A percentile compares a stretch with the other conserved stretches of the same genome.
Conservation (phyloP, 1,284 basidiomycete genomes). For the Sporisorium sorghi region DNA sequence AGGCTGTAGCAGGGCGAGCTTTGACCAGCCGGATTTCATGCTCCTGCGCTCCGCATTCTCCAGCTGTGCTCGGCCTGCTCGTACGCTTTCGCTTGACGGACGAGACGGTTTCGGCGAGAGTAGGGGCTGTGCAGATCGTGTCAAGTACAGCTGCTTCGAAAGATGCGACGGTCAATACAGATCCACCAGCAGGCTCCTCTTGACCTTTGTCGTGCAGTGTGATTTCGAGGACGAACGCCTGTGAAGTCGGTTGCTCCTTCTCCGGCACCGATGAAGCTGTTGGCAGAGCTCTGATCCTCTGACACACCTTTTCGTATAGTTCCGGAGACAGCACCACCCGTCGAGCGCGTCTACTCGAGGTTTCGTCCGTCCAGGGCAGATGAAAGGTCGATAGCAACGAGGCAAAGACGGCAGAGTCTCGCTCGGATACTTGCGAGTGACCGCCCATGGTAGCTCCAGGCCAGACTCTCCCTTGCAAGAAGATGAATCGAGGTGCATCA, state of each 20-base stretch:
- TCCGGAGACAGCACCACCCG: conserved; percentile 5
- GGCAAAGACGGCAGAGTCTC: conserved; percentile 13
- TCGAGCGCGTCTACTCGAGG: neutral
- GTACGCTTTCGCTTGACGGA: conserved; percentile 18
- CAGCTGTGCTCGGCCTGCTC: conserved; percentile 1
- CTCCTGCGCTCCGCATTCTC: neutral
- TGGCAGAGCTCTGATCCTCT: conserved; percentile 1
- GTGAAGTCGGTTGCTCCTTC: neutral
- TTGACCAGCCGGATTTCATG: neutral
- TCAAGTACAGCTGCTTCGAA: conserved; percentile 19
- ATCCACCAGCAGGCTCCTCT: neutral
- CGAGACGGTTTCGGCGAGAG: neutral
- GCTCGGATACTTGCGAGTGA: neutral
- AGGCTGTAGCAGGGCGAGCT: conserved; percentile 17
- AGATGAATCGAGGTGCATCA: conserved; percentile 14
- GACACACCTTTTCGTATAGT: conserved; percentile 14
- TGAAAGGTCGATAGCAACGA: conserved; percentile 12
- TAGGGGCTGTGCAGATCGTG: neutral
- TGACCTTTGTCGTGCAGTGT: neutral
- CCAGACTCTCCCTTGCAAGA: conserved; percentile 15
- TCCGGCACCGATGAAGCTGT: neutral
- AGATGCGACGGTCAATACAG: neutral
- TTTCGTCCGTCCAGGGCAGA: conserved; percentile 16
- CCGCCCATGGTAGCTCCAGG: conserved; percentile 1
- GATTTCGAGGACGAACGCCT: conserved; percentile 16